Base-by-base conservation (phyloP, 495 filamentous ascomycete genomes). In the Cudoniella acicularis region DNA sequence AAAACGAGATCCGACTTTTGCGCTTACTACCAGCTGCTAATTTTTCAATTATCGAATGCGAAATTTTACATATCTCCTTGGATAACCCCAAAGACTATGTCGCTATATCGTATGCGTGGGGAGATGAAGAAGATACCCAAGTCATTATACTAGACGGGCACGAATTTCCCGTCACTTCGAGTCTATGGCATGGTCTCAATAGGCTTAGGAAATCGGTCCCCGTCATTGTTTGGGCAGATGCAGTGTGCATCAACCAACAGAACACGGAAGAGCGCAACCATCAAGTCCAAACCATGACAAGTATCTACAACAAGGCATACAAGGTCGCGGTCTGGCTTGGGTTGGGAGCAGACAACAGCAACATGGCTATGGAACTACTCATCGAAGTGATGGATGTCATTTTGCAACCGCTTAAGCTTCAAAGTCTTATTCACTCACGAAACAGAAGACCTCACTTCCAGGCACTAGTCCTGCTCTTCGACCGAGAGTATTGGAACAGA, bases 401-500 rank as follows among this genome's bases (percentile, higher is more conserved):
- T n/a, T n/a, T n/a, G n/a, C 36, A 56, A 48, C 16, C 22, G 1
- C 13, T 16, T 10, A n/a, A 3, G 1, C 36, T 17, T 10, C 8
- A 46, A 20, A 16, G 27, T 22, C 3, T 56, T 3, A 49, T 56
- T 2, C 16, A 11, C 2, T 47, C 41, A 20, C 2, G 18, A 16
- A 11, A 11, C 10, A 16, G 22, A 2, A 48, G 22, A 48, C 54
- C 18, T 17, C 1, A 49, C n/a, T 40, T 70, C 40, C 50, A 46
- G 23, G 66, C 68, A 36, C 21, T 69, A 2, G 62, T 69, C 8
- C 20, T 51, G 2, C 60, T 73, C 6, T 72, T 70, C 47, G 64
- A 73, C 48, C 59, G 71, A 23, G 56, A 69, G 41, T 73, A 71
- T 54, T 73, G 70, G 70, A 60, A 27, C 17, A 49, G 68, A 42